These are phyloP conservation scores for Fagopyrum tataricum DNA, from an alignment of 148 eudicot genomes.

Conservation along the genomic window DNA sequence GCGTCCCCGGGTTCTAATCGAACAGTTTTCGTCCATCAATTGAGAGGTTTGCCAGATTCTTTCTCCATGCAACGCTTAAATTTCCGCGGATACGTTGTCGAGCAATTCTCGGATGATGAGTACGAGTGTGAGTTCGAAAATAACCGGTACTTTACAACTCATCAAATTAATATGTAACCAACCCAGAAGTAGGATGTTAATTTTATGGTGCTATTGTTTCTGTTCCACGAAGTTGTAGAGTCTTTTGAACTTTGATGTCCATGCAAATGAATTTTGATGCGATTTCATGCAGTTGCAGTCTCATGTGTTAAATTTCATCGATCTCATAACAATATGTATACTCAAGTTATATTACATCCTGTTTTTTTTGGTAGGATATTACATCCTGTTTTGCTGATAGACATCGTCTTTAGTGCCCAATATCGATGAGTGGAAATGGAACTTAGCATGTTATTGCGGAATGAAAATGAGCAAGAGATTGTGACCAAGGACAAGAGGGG, in stretches of 20 bases:
- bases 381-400: slow-evolving; percentile 41
- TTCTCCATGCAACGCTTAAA: slow-evolving; percentile 15
- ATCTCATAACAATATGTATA: neutral
- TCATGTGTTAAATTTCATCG: neutral
- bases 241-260: slow-evolving; percentile 3
- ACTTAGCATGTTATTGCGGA: slow-evolving; percentile 73
- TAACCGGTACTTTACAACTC: slow-evolving; percentile 36
- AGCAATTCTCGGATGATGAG: slow-evolving; percentile 97
- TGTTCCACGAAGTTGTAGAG: neutral
- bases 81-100: slow-evolving; percentile 50
- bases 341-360: neutral
- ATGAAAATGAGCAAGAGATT: slow-evolving; percentile 79
- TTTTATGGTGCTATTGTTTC: neutral
- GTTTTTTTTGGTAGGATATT: too few relatives aligned
- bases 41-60: slow-evolving; percentile 22
- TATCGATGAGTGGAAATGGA: slow-evolving; percentile 99
- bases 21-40: slow-evolving; percentile 8
- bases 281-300: neutral
- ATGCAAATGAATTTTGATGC: neutral
- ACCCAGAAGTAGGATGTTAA: neutral
- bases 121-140: slow-evolving; percentile 95
- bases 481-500: slow-evolving; percentile 86
- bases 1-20: slow-evolving; percentile 11
- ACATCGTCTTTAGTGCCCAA: slow-evolving; percentile 94
- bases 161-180: too few relatives aligned